A percentile compares a stretch with the other conserved stretches of the same genome.
phyloP scores from a whole-genome alignment of 208 protist genomes.

The Leishmania guyanensis region DNA sequence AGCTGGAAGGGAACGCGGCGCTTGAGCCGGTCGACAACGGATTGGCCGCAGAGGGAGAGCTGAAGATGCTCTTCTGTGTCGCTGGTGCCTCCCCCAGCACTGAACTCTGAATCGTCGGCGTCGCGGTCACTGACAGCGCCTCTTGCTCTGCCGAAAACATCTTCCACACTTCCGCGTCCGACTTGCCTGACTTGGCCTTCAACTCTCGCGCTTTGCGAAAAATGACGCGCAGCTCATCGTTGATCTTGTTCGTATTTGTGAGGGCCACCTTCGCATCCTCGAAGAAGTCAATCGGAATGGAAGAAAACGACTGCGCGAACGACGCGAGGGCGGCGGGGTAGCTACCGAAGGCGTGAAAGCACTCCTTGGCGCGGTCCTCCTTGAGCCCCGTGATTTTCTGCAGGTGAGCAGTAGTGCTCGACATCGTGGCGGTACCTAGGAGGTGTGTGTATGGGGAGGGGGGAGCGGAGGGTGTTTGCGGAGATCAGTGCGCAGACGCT shows the following conservation, averaged over 20 bases:
- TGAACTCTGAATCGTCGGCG: not conserved
- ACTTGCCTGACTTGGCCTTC: constrained; percentile 40
- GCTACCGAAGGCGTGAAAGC: constrained; percentile 61
- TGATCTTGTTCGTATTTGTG: constrained; percentile 63
- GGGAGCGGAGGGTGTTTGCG: not conserved
- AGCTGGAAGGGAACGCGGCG: constrained; percentile 12
- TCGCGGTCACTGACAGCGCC: not conserved
- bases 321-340: constrained; percentile 73
- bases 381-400: constrained; percentile 69
- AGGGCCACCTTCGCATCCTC: constrained; percentile 32
- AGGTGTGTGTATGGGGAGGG: no score
- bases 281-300: constrained; percentile 64
- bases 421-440: not conserved
- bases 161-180: constrained; percentile 62
- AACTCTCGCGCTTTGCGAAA: constrained; percentile 66
- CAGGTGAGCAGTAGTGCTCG: constrained; percentile 50
- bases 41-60: not conserved
- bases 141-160: constrained; percentile 24
- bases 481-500: not conserved
- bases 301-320: constrained; percentile 72
- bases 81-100: not conserved
- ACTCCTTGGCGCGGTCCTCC: constrained; percentile 47
- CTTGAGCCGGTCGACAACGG: not conserved
- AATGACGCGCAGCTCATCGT: constrained; percentile 62
- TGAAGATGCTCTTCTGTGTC: not conserved